A percentile compares a stretch with the other conserved stretches of the same genome.
Evolutionary conservation across 768 basidiomycete genomes (phyloP).

Genomic region (Crassisporium funariophilum): DNA sequence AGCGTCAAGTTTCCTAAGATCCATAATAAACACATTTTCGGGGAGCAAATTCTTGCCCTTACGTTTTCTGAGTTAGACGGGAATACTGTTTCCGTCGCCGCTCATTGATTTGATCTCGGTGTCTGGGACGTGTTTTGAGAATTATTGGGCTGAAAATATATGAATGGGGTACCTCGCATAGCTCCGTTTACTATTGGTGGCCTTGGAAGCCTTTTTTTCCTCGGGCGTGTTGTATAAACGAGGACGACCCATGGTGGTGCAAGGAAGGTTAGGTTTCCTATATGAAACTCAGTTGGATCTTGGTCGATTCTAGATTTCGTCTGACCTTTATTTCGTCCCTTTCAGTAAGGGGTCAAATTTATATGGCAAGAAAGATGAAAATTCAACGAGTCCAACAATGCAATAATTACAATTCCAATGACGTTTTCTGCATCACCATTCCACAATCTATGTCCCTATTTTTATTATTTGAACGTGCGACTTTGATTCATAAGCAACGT

Average conservation of each 20-base stretch:
- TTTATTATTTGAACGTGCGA: not conserved
- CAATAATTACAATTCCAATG: not conserved
- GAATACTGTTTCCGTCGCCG: not conserved
- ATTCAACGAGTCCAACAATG: not conserved
- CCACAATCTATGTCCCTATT: not conserved
- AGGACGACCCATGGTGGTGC: conserved; percentile 10
- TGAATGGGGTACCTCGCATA: conserved; percentile 8
- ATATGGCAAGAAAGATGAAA: too few relatives aligned
- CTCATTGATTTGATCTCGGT: not conserved
- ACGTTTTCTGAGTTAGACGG: not conserved
- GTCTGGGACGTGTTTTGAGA: not conserved
- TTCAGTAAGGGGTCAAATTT: not conserved
- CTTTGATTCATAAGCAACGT: not conserved
- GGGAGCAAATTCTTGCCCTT: too few relatives aligned
- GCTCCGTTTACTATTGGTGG: conserved; percentile 10
- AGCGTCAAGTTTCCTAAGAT: not conserved
- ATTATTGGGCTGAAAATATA: not conserved
- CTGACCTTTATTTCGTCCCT: not conserved
- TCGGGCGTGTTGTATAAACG: conserved; percentile 15
- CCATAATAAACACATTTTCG: not conserved
- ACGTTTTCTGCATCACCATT: not conserved
- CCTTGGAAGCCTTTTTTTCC: conserved; percentile 10
- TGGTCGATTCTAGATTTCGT: not conserved
- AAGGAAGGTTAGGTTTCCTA: not conserved
- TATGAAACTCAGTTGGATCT: not conserved